Conservation (phyloP, 345 rosid genomes). For the Conringia planisiliqua region DNA sequence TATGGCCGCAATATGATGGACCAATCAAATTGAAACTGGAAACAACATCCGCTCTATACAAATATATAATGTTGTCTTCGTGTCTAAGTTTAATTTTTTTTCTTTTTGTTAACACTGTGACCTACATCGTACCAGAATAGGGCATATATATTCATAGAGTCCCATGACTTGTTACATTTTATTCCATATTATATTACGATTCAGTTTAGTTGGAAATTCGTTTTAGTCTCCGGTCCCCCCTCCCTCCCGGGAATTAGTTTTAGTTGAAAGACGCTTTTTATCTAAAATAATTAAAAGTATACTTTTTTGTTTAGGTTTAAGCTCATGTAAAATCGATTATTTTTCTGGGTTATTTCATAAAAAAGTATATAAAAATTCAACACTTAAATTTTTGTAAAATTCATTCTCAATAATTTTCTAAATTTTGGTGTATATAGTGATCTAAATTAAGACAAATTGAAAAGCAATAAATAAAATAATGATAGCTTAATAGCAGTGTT, state of each 20-base stretch:
- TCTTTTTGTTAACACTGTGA: no score
- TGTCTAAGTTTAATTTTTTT: conserved; percentile 16
- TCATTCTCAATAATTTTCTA: not conserved
- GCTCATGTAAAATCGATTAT: not conserved
- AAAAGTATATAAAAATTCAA: not conserved
- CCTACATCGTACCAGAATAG: conserved; percentile 15
- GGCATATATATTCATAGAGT: conserved; percentile 5
- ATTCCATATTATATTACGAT: not conserved
- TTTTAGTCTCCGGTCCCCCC: not conserved
- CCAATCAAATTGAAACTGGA: not conserved
- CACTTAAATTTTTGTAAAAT: not conserved
- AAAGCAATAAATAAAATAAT: no score
- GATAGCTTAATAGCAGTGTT: no score
- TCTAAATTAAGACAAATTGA: no score
- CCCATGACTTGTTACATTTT: not conserved
- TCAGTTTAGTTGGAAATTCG: not conserved
- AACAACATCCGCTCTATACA: not conserved
- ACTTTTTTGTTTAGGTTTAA: not conserved
- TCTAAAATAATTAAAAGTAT: not conserved
- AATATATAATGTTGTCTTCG: not conserved
- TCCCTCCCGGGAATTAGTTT: not conserved
- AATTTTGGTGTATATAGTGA: not conserved
- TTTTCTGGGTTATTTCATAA: not conserved
- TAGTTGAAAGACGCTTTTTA: not conserved
- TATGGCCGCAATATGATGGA: conserved; percentile 12